Percentiles rank a stretch among this genome's conserved stretches.
Conservation (phyloP, 129 eudicot genomes). For the carrot (Daucus carota) region DH1_v3.0 NC_030385.2:7192001-7192500, state of each 20-base stretch:
- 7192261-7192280: constrained; percentile 93
- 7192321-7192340: constrained; percentile 93
- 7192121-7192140: constrained; percentile 92
- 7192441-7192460: constrained; percentile 84
- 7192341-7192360: constrained; percentile 82
- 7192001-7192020: constrained; percentile 54
- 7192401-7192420: constrained; percentile 84
- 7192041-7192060: constrained; percentile 91
- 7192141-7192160: constrained; percentile 80
- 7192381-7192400: constrained; percentile 89
- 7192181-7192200: constrained; percentile 97
- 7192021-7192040: constrained; percentile 67
- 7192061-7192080: constrained; percentile 78
- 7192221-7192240: constrained; percentile 81
- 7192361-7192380: constrained; percentile 92
- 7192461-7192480: constrained; percentile 97
- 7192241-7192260: constrained; percentile 80
- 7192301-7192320: constrained; percentile 88
- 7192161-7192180: constrained; percentile 88
- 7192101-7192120: constrained; percentile 90
- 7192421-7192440: constrained; percentile 79
- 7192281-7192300: constrained; percentile 96
- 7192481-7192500: constrained; percentile 91
- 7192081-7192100: constrained; percentile 74
- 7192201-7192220: constrained; percentile 76